A percentile compares a stretch with the other conserved stretches of the same genome.
These are phyloP conservation scores for Leccinum angustisporum DNA, from an alignment of 1,284 basidiomycete species.

Conservation along the genomic window DNA sequence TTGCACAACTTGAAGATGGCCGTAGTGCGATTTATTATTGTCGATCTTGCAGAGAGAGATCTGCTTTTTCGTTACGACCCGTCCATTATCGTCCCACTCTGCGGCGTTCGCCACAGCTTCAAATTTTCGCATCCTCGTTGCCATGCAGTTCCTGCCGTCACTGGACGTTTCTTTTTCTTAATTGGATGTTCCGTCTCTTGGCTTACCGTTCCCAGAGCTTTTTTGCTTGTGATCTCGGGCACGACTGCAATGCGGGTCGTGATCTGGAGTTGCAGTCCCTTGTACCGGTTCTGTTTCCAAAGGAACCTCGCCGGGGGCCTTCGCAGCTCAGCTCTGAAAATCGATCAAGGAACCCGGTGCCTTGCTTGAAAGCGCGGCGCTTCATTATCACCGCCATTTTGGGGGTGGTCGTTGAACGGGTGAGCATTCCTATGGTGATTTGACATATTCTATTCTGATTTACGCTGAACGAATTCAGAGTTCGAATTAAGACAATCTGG, in stretches of 20 bases:
- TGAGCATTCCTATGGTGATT: conserved; percentile 32
- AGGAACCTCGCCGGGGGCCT: conserved; percentile 18
- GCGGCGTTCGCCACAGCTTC: conserved; percentile 30
- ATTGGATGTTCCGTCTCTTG: conserved; percentile 17
- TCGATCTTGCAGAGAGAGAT: neutral
- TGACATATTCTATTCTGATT: conserved; percentile 32
- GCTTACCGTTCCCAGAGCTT: conserved; percentile 14
- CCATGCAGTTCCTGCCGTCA: conserved; percentile 23
- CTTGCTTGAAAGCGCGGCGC: conserved; percentile 19
- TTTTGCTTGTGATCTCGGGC: conserved; percentile 25
- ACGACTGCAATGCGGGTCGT: conserved; percentile 17
- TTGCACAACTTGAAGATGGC: neutral
- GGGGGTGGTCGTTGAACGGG: conserved; percentile 5
- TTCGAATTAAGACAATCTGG: conserved; percentile 24
- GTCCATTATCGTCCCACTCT: conserved; percentile 12
- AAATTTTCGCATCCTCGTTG: conserved; percentile 20
- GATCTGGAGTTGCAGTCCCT: conserved; percentile 29
- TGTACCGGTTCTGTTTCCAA: conserved; percentile 25
- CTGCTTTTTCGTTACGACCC: conserved; percentile 6
- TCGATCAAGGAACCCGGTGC: conserved; percentile 32
- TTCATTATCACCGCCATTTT: conserved; percentile 17
- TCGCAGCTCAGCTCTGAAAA: conserved; percentile 20
- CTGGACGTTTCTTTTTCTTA: conserved; percentile 28
- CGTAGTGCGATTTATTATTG: neutral
- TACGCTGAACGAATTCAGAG: conserved; percentile 16